Percentiles rank a stretch among this genome's conserved stretches.
These are phyloP conservation scores for Cucumis melo DNA, from an alignment of 306 rosid genomes.

Conservation along the genomic window DNA sequence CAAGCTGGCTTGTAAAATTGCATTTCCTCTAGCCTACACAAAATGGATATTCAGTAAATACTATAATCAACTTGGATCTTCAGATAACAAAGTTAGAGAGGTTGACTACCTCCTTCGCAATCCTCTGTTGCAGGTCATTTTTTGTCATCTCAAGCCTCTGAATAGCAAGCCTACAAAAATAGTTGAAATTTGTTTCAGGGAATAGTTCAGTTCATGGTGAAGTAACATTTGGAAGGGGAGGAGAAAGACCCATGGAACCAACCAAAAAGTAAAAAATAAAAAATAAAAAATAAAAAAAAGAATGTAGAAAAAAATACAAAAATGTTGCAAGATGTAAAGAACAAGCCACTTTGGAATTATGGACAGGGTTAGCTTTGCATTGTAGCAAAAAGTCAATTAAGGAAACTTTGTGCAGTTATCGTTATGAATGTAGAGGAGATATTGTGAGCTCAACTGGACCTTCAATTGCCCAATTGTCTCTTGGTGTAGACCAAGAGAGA, in stretches of 20 bases:
- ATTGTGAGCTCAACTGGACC: constrained; percentile 1
- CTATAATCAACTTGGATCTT: constrained; percentile 8
- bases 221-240: background rate
- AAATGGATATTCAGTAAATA: background rate
- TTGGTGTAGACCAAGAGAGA: no score
- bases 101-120: constrained; percentile 81
- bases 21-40: constrained; percentile 92
- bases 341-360: background rate
- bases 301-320: background rate
- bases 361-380: constrained; percentile 9
- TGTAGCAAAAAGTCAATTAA: constrained; percentile 16
- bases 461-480: background rate
- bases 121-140: constrained; percentile 83
- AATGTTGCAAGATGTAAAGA: background rate
- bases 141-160: constrained; percentile 94
- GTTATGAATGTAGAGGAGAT: constrained; percentile 5
- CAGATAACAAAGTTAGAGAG: background rate
- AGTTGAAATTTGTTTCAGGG: background rate
- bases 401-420: constrained; percentile 12
- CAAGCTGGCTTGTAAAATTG: constrained; percentile 94
- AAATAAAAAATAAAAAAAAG: no score
- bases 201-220: background rate
- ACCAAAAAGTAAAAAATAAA: background rate
- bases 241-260: background rate
- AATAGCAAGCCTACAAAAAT: constrained; percentile 63